Evolutionary conservation across 2,329 filamentous ascomycete species (phyloP), one percentile per base, ranked within the genome.

Genomic region (Cladorrhinum sp.): DNA sequence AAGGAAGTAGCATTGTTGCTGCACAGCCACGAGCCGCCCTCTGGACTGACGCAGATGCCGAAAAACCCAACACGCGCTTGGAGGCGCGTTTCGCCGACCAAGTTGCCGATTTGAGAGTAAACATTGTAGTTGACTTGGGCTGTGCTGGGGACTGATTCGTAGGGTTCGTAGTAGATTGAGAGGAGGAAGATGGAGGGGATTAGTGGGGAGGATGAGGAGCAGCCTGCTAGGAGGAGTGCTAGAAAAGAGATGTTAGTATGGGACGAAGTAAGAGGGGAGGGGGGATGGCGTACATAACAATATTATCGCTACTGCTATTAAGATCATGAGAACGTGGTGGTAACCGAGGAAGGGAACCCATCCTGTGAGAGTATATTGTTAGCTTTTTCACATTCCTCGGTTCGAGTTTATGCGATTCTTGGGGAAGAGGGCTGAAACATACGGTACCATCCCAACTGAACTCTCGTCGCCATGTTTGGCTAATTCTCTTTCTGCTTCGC

Each of bases 121-220:
- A 95, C 89, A 61, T 89, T 91, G 63, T 96, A 96, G 74, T 96
- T 88, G 67, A 96, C 92, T 78, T 98, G 93, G 9, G 93, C 84
- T 4, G 92, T 90, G 68, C 91, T 87, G 67, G 93, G 93, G 25
- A 84, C 80, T 2, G 95, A 91, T 20, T 87, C 86, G 78, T 97
- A 97, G 64, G 85, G 81, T 74, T 96, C 81, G 80, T 97, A 99
- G 85, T 96, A 98, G 70, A 99, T 85, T n/a, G 93, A 96, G 66
- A 99, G 91, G 68, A 99, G 86, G 83, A 97, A 99, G 76, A 99
- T 98, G 72, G 88, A 87, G 24, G 95, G 95, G 69, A 99, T 97
- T 58, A 96, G 81, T 1, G 93, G 95, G 55, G 93, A 97, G 45
- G 93, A 96, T 9, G 93, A 98, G 3, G 95, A 98, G 77, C 95